phyloP scores from a whole-genome alignment of 768 basidiomycete species.

The Naematelia aurantialba region DNA sequence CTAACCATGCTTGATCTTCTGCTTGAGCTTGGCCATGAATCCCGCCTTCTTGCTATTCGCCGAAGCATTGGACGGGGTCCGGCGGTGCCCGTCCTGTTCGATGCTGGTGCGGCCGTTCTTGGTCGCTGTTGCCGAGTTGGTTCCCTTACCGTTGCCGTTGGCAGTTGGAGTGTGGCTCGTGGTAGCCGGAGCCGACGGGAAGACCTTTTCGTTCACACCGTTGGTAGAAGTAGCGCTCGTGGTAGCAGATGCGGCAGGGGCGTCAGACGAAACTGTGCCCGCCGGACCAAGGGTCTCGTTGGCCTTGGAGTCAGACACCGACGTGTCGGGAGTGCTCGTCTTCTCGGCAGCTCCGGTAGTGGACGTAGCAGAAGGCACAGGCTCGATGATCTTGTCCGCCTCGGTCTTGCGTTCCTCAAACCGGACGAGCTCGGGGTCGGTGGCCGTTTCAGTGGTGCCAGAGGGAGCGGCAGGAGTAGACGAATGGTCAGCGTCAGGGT shows the following conservation, averaged over 20 bases:
- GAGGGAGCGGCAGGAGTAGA: conserved; percentile 1
- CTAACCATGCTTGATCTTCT: conserved; percentile 25
- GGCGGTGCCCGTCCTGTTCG: background rate
- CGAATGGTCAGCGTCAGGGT: conserved; percentile 28
- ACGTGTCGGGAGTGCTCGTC: too few relatives aligned
- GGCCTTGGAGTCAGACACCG: too few relatives aligned
- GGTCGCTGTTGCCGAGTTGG: background rate
- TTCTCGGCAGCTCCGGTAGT: background rate
- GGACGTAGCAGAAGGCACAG: background rate
- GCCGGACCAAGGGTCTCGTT: too few relatives aligned
- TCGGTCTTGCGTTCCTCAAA: background rate
- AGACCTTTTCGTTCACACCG: background rate
- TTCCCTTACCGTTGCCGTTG: background rate
- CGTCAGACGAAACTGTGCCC: too few relatives aligned
- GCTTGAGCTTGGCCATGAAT: conserved; percentile 41
- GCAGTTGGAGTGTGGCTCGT: background rate
- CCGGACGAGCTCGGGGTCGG: background rate
- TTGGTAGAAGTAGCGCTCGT: background rate
- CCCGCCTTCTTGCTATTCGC: conserved; percentile 34
- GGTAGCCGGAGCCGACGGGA: background rate
- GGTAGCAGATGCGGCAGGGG: background rate
- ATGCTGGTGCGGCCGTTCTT: background rate
- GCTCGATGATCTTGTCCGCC: background rate
- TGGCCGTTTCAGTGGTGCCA: background rate
- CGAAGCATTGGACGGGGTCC: conserved; percentile 8